These are phyloP conservation scores for Seiridium cupressi DNA, from an alignment of 2,329 filamentous ascomycete genomes.

Conservation along the genomic window DNA sequence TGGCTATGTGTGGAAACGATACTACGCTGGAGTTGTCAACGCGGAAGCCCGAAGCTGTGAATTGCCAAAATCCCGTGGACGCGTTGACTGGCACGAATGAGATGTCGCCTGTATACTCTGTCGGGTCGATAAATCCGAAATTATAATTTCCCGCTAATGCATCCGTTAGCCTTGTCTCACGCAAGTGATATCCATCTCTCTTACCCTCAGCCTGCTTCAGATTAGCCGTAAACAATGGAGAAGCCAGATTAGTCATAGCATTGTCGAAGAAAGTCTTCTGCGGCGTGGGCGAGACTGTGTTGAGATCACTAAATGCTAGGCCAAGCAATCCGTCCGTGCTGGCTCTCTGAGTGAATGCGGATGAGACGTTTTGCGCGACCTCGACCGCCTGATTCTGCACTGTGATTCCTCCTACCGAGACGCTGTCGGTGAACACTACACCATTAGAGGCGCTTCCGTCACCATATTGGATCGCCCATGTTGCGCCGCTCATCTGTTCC, in stretches of 20 bases:
- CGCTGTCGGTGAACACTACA: conserved; percentile 40
- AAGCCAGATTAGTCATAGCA: conserved; percentile 23
- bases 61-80: conserved; percentile 61
- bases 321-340: conserved; percentile 42
- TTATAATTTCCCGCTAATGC: conserved; percentile 31
- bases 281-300: conserved; percentile 36
- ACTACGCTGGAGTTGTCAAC: conserved; percentile 36
- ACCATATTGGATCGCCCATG: conserved; percentile 42
- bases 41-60: conserved; percentile 54
- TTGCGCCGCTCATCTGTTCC: conserved; percentile 31
- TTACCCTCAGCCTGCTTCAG: conserved; percentile 27
- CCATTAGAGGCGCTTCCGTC: conserved; percentile 41
- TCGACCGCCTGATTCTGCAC: conserved; percentile 41
- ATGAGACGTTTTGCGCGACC: conserved; percentile 37
- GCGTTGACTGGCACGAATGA: conserved; percentile 55
- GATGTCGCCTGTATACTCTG: conserved; percentile 56
- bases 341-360: conserved; percentile 33
- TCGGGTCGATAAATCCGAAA: conserved; percentile 49
- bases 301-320: conserved; percentile 39
- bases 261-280: conserved; percentile 45
- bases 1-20: conserved; percentile 23
- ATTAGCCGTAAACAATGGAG: conserved; percentile 55
- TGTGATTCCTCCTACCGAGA: conserved; percentile 38
- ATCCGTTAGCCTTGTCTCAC: conserved; percentile 3
- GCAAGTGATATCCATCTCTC: too few relatives aligned